Conservation (phyloP, 1,139 yeast genomes). For the Zygotorulaspora mrakii region DNA sequence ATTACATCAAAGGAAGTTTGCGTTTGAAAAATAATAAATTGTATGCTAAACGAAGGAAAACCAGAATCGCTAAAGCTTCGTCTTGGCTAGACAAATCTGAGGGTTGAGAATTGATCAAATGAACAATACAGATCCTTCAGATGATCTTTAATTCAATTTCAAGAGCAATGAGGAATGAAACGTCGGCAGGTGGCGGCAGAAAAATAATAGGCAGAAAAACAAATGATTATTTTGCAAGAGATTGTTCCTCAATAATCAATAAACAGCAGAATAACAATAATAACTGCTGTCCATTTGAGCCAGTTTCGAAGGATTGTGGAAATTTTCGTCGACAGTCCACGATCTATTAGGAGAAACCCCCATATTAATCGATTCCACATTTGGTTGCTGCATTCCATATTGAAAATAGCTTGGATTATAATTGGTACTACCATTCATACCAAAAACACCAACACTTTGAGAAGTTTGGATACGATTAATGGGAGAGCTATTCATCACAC, state of each 20-base stretch:
- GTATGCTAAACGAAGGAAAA: too few relatives aligned
- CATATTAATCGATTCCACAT: slow-evolving; percentile 3
- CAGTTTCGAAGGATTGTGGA: slow-evolving; percentile 11
- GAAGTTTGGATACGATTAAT: slow-evolving; percentile 16
- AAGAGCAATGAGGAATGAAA: too few relatives aligned
- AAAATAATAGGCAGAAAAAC: slow-evolving; percentile 1
- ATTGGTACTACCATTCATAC: slow-evolving; percentile 1
- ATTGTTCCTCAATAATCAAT: slow-evolving; percentile 6
- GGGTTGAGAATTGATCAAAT: too few relatives aligned
- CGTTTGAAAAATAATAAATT: too few relatives aligned
- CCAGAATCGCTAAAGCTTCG: too few relatives aligned
- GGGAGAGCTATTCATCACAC: slow-evolving; percentile 16
- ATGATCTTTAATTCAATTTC: too few relatives aligned
- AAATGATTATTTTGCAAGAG: not conserved
- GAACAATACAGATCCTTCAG: too few relatives aligned
- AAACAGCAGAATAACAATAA: slow-evolving; percentile 19
- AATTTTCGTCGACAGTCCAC: slow-evolving; percentile 19
- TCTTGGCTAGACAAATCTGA: too few relatives aligned
- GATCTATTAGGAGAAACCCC: slow-evolving; percentile 14
- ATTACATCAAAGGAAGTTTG: not conserved
- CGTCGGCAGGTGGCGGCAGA: not conserved
- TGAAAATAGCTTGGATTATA: slow-evolving; percentile 17
- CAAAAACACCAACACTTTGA: slow-evolving; percentile 10
- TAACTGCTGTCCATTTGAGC: slow-evolving; percentile 14
- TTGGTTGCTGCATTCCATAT: slow-evolving; percentile 15